Evolutionary conservation across 1,284 basidiomycete species (phyloP), one percentile per base, ranked within the genome.

Genomic region (Rhodotorula glutinis): DNA sequence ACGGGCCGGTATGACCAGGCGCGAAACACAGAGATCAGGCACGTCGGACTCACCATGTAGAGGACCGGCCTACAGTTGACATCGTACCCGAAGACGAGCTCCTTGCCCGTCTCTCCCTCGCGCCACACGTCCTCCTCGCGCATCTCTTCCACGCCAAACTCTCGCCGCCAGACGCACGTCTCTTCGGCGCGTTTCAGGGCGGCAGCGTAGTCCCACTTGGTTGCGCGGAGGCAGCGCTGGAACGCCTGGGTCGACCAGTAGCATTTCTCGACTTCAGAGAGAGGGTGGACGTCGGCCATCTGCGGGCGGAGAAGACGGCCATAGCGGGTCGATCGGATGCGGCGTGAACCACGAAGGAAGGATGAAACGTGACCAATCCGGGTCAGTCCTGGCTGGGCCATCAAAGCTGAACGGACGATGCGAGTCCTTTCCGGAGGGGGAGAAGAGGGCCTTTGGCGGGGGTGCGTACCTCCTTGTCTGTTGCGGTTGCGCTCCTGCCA

Each of bases 31-130:
- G 13, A 47, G 27, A 40, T 17, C 23, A 53, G 7, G 41, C 3
- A 8, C 33, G 49, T 9, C n/a, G 10, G 51, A 55, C 65, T 25
- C 29, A 66, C 70, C 79, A 80, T 80, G 75, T 80, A 80, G 59
- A 80, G 73, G 21, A 79, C 74, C 4, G 79, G 79, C 44, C 79
- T 70, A 40, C 74, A 75, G n/a, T 76, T 70, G 52, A 76, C 74
- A 71, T 80, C 79, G 70, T 75, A 80, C 44, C 70, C 66, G n/a
- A 73, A 67, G 21, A 69, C 57, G 46, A 71, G 76, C 60, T 80
- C 78, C 69, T 81, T 81, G 27, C 80, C 80, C 19, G 77, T 79
- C 73, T 75, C 75, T 40, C 77, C 78, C 72, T 80, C 76, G 3
- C 60, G 65, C 52, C 73, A 73, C 51, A 78, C 67, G 38, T 77